Evolutionary conservation across 2,329 filamentous ascomycete species (phyloP).

Genomic region (Fusarium scirpi): DNA sequence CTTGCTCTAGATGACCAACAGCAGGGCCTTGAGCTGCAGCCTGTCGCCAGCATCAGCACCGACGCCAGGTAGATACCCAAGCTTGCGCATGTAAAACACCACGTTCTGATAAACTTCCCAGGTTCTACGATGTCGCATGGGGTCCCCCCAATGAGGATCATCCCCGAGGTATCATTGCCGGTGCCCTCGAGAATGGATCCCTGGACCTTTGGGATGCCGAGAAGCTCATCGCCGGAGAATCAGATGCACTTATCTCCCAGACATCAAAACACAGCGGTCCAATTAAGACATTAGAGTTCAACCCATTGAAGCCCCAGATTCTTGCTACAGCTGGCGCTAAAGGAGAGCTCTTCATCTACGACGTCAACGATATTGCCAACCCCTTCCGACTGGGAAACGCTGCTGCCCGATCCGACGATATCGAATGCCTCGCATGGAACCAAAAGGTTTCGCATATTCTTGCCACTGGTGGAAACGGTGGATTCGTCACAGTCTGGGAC

Average conservation of each 20-base stretch:
- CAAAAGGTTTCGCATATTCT: conserved; percentile 97
- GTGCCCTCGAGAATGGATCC: conserved; percentile 92
- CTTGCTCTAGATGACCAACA: conserved; percentile 82
- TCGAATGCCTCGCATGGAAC: conserved; percentile 98
- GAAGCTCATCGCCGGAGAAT: conserved; percentile 68
- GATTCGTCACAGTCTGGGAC: conserved; percentile 98
- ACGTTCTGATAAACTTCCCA: conserved; percentile 54
- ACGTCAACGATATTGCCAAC: conserved; percentile 88
- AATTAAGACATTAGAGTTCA: conserved; percentile 97
- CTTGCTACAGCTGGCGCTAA: conserved; percentile 93
- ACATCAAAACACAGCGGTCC: conserved; percentile 91
- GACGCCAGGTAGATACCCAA: conserved; percentile 80
- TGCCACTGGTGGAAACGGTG: conserved; percentile 90
- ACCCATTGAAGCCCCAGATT: conserved; percentile 89
- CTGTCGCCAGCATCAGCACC: conserved; percentile 83
- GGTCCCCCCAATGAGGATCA: conserved; percentile 82
- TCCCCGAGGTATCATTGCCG: conserved; percentile 90
- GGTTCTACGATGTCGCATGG: conserved; percentile 98
- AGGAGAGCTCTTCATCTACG: conserved; percentile 96
- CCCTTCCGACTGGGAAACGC: conserved; percentile 90
- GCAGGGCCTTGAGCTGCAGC: conserved; percentile 85
- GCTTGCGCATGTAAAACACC: conserved; percentile 13
- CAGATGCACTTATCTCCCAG: conserved; percentile 85
- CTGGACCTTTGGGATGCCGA: conserved; percentile 94
- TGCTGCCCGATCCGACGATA: conserved; percentile 90